A percentile compares a stretch with the other conserved stretches of the same genome.
Conservation (phyloP, 139 green algal genomes). For the Chlorella sp. region DNA sequence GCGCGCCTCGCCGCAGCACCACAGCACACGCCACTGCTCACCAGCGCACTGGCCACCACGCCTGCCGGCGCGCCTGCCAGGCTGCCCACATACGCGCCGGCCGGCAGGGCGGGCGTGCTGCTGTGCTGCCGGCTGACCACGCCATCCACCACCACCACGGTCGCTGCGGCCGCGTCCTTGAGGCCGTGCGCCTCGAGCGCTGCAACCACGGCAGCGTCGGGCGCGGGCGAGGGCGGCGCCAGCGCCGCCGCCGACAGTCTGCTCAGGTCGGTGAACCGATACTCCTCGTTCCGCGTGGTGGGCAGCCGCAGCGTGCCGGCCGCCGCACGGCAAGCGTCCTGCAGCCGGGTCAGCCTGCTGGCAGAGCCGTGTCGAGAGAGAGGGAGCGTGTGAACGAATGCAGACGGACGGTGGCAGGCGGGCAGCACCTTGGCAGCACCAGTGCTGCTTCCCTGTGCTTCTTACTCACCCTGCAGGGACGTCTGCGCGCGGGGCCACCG, state of each 20-base stretch:
- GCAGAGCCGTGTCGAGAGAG: neutral
- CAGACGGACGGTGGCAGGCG: neutral
- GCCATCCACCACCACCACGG: constrained; percentile 72
- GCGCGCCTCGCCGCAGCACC: constrained; percentile 45
- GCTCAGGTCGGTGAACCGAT: constrained; percentile 83
- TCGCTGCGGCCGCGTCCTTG: constrained; percentile 16
- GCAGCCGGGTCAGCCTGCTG: constrained; percentile 44
- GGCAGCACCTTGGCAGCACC: too few relatives aligned
- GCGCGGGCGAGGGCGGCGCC: constrained; percentile 3
- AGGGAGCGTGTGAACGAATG: neutral
- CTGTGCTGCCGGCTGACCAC: constrained; percentile 46
- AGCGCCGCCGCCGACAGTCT: constrained; percentile 44
- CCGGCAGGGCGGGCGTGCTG: constrained; percentile 44
- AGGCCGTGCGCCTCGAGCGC: constrained; percentile 11
- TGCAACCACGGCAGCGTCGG: constrained; percentile 11
- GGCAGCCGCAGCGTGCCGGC: constrained; percentile 74
- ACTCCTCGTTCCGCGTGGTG: constrained; percentile 81
- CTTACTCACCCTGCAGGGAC: neutral
- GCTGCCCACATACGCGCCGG: constrained; percentile 65
- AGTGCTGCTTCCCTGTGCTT: neutral
- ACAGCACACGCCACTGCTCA: constrained; percentile 7
- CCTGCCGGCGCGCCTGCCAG: constrained; percentile 55
- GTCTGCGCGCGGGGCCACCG: neutral
- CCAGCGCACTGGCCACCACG: constrained; percentile 20
- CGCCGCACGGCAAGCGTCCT: constrained; percentile 32